Evolutionary conservation across 371 early-diverging fungal genomes (phyloP), one percentile per base, ranked within the genome.

Genomic region (Enterocytospora artemiae): DNA sequence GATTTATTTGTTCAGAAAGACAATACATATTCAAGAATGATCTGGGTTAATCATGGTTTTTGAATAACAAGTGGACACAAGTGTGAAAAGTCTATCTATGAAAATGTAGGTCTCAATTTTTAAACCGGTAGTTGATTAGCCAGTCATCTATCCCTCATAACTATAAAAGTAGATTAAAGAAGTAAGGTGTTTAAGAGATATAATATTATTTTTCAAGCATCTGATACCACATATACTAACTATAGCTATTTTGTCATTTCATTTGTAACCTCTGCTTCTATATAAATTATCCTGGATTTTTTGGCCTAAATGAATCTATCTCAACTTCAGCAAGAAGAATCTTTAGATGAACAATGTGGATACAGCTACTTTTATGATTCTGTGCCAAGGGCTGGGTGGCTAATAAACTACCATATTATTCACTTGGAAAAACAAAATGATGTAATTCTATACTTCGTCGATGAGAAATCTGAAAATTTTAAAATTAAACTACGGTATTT

Each of bases 391-490:
- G 65, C 69, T 22, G 78, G 78, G 24, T 78, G 76, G 74, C 62
- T 78, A n/a, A 30, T 76, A 9, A 76, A 75, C 45, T 76, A 70
- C 51, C 28, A 51, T 1, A 41, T 63, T 27, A 16, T 62, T 32
- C 33, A 24, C 22, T 25, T 57, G 28, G 49, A 59, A n/a, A 39
- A 45, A 18, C 4, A 36, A 18, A 30, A 18, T 39, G 33, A 60
- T 41, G 43, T 32, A 39, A 24, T 55, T 25, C 46, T 72, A 27
- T 78, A 75, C 59, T 74, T 78, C 63, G 61, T 78, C 31, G 70
- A 68, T 36, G 63, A 57, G 12, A 34, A 63, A 5, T 32, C 37
- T 16, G 37, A 30, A 5, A 74, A 74, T 45, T 75, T 76, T 54
- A 49, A 56, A 33, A 49, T 71, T 4, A 62, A 56, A 44, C 31